Evolutionary conservation across 139 green algal species (phyloP), one percentile per base, ranked within the genome.

Genomic region (Ulvella scutata): DNA sequence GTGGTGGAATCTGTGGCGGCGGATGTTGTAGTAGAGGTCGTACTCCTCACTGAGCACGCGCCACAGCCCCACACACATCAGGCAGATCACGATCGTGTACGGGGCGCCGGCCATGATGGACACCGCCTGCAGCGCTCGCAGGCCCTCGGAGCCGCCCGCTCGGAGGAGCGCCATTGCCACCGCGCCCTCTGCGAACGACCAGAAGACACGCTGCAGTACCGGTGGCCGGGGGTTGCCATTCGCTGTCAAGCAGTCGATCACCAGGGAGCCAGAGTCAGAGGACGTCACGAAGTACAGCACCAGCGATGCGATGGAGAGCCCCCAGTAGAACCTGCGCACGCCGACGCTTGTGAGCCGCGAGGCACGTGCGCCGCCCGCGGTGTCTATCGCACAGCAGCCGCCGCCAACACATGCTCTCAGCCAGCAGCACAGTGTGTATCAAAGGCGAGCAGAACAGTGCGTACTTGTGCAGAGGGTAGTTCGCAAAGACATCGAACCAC

Each of bases 61-160:
- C 73, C 73, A 81, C 43, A 81, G 73, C 34, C 72, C 37, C 4
- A 33, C 38, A 37, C 76, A 81, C 13, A 76, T 67, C 38, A 80
- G 80, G 61, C 75, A 80, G 76, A 84, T 40, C 35, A 75, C 76
- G 2, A 81, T 33, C n/a, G 79, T 84, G 79, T 81, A 84, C 3
- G 79, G 79, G 35, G 81, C 43, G 20, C 75, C 79, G 1, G 76
- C 72, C 26, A 79, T 39, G 62, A 84, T 81, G 7, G 79, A 79
- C 39, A 76, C 72, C 59, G 62, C 36, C 76, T 80, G 79, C 29
- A 83, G 35, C 0, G 75, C 61, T 21, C 35, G 61, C 6, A 83
- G 37, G 26, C 61, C 75, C 4, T 73, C 39, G 17, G 7, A 43
- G 51, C 60, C 75, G 37, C 61, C 74, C 1, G 79, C 39, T 23